phyloP scores from a whole-genome alignment of 345 rosid species.

The Orychophragmus violaceus region DNA sequence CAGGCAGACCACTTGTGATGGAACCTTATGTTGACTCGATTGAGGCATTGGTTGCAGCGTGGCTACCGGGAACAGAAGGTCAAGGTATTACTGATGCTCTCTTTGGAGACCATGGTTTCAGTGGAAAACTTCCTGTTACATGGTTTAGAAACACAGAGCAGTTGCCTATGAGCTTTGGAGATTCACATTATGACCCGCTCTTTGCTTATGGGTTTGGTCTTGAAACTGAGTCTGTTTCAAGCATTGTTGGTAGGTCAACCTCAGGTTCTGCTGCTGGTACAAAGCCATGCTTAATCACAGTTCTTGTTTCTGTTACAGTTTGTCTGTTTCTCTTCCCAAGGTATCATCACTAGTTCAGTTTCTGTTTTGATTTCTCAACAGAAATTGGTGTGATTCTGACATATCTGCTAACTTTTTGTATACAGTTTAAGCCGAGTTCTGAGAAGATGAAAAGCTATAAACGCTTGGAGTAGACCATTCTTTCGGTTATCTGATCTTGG shows the following conservation, averaged over 20 bases:
- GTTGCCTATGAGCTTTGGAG: conserved; percentile 86
- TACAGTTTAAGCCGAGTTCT: conserved; percentile 14
- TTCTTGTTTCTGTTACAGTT: not conserved
- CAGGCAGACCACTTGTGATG: conserved; percentile 85
- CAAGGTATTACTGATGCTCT: conserved; percentile 78
- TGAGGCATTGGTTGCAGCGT: conserved; percentile 79
- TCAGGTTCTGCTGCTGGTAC: too few relatives aligned
- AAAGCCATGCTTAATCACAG: too few relatives aligned
- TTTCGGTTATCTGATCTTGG: conserved; percentile 6
- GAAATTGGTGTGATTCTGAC: not conserved
- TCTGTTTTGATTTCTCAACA: not conserved
- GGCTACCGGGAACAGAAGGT: conserved; percentile 98
- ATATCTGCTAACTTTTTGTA: not conserved
- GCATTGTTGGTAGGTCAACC: conserved; percentile 49
- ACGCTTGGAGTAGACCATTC: conserved; percentile 14
- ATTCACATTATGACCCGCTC: conserved; percentile 72
- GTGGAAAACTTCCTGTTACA: conserved; percentile 79
- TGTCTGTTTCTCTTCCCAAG: conserved; percentile 35
- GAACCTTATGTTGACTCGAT: conserved; percentile 62
- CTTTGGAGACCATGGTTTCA: conserved; percentile 81
- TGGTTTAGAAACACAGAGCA: conserved; percentile 89
- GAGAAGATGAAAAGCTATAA: conserved; percentile 16
- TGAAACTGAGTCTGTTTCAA: conserved; percentile 55
- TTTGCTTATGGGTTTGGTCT: conserved; percentile 81
- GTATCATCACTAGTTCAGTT: conserved; percentile 1